Base-by-base conservation (phyloP, 202 grass and related monocot species). In the Eragrostis tef region DNA sequence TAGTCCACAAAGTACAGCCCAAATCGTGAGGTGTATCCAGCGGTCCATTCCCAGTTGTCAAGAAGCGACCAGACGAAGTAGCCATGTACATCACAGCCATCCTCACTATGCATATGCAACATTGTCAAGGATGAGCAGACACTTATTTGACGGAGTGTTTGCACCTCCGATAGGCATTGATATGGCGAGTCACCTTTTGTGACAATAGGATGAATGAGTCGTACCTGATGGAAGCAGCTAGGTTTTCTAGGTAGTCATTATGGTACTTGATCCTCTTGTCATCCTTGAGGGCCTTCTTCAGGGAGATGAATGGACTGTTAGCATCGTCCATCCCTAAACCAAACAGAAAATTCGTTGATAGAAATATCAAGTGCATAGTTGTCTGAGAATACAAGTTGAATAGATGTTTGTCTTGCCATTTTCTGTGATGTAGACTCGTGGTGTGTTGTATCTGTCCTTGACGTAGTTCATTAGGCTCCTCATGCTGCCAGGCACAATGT, bases 41-140 rank as follows among this genome's bases (percentile, higher is more conserved):
- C 95, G n/a, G 88, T 85, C 95, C 95, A 98, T 66, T 98, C 95
- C 95, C 95, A 98, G 84, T 98, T 98, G 85, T 98, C 95, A 19
- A 98, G 90, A 70, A 98, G 82, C 22, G 95, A 98, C 95, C 95
- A 98, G 1, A 79, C 92, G 78, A 98, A 98, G 82, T 98, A 98
- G 15, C 90, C 95, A 21, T 85, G 79, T 1, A 94, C 95, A 47
- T 98, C 87, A 44, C 95, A 98, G 6, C 92, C 95, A 22, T 98
- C 95, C 82, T 94, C 90, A 76, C 95, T 94, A 39, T 6, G 82
- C 78, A 70, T 50, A 58, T 3, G 54, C 41, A 66, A 25, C 19
- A 42, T 51, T 58, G 49, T 19, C 49, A 58, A 58, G 54, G 54
- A 58, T 58, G n/a, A 11, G 2, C 20, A 24, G 4, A 24, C 20